Base-by-base conservation (phyloP, 2,329 filamentous ascomycete species). In the Coccinonectria pachysandricola region DNA sequence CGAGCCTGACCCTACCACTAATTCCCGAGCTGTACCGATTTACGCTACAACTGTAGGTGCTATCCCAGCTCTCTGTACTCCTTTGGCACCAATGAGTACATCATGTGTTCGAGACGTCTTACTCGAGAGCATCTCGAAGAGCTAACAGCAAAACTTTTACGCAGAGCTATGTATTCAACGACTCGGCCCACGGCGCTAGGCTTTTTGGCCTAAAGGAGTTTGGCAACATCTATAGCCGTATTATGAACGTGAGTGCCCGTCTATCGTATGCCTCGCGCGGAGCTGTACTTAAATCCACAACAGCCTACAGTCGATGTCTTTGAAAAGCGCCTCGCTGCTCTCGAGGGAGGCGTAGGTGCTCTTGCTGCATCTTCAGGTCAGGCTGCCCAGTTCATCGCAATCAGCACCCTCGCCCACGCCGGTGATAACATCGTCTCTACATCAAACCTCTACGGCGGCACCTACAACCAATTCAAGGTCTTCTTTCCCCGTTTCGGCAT, bases 391-490 rank as follows among this genome's bases (percentile, higher is more conserved):
- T 94, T 95, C 64, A 87, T 95, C 66, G 67, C 85, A 30, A 78
- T 95, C 46, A 68, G 75, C 13, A 77, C 86, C 6, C 75, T 96
- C n/a, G 85, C 85, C 4, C 75, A 84, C 35, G 71, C 76, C 0
- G 88, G 88, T 24, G 87, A 95, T 65, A 95, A 95, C 64, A 93
- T 95, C 43, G 72, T 95, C 26, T 79, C 84, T 8, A 94, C 88
- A 6, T 78, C 79, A 26, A 93, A 92, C 59, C 65, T 95, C 31
- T 94, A 95, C 59, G 87, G 87, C 40, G 87, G 87, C 53, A 95
- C 88, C 10, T 95, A 94, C 66, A 95, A 96, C 62, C 88, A 95
- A 64, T 75, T 95, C 62, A 95, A 95, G 62, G 86, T 95, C 23
- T 71, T 85, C 41, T 66, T 95, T 30, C 80, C 85, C 6, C 75